A percentile compares a stretch with the other conserved stretches of the same genome.
phyloP scores from a whole-genome alignment of 2,329 filamentous ascomycete genomes.

The Diaporthe citri region DNA sequence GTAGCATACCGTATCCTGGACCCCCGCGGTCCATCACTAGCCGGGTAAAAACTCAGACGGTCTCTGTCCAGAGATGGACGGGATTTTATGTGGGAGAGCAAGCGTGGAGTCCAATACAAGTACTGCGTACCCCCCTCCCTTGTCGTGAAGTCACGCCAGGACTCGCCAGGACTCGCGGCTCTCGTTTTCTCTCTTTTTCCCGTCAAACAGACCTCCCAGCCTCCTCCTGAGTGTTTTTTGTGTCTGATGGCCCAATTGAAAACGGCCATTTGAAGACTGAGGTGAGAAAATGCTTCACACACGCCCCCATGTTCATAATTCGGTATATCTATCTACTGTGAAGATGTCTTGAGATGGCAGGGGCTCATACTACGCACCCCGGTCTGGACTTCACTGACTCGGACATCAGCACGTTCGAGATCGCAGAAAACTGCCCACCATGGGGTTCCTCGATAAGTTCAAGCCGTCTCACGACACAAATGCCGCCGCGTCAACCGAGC shows the following conservation, averaged over 20 bases:
- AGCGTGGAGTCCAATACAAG: constrained; percentile 10
- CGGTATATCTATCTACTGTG: background rate
- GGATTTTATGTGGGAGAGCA: background rate
- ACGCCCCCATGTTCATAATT: background rate
- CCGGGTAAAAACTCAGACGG: constrained; percentile 6
- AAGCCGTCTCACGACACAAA: constrained; percentile 34
- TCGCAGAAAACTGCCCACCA: constrained; percentile 7
- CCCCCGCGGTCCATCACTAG: constrained; percentile 8
- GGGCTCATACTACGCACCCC: background rate
- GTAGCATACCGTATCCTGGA: background rate
- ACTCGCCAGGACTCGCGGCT: background rate
- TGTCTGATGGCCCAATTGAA: background rate
- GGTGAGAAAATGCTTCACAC: background rate
- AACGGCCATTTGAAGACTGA: constrained; percentile 6
- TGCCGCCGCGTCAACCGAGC: constrained; percentile 24
- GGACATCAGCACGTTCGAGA: background rate
- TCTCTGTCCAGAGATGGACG: background rate
- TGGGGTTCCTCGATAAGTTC: constrained; percentile 32
- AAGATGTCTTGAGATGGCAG: background rate
- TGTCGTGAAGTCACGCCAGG: background rate
- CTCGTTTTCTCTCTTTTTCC: background rate
- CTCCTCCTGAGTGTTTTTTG: background rate
- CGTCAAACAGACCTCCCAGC: background rate
- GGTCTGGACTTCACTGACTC: constrained; percentile 1
- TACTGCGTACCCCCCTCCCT: background rate